Evolutionary conservation across 164 flowering plant species (phyloP).

Genomic region (Berberis vulgaris): DNA sequence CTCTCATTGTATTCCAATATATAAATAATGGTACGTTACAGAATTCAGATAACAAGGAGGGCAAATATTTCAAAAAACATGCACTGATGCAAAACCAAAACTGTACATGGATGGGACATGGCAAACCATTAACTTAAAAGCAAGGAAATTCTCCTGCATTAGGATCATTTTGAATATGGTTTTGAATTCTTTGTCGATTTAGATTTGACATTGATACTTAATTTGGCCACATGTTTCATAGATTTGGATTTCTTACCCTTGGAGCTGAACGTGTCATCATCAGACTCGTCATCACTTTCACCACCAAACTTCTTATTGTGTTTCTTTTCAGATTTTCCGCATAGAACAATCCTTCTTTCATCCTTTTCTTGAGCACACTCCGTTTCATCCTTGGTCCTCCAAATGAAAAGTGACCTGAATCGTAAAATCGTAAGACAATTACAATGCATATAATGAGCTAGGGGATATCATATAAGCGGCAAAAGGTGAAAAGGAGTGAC

Average conservation of each 20-base stretch:
- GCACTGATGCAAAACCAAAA: background rate
- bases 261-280: constrained; percentile 23
- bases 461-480: background rate
- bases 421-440: too few species aligned
- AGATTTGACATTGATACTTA: constrained; percentile 11
- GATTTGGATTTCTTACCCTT: constrained; percentile 44
- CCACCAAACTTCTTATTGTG: constrained; percentile 27
- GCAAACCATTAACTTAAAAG: background rate
- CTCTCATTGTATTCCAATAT: too few species aligned
- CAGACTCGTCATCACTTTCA: constrained; percentile 53
- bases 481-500: background rate
- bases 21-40: too few species aligned
- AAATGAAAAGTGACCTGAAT: constrained; percentile 72
- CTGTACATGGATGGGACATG: background rate
- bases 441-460: background rate
- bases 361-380: constrained; percentile 32
- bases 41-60: too few species aligned
- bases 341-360: constrained; percentile 38
- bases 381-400: constrained; percentile 57
- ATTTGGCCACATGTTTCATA: constrained; percentile 23
- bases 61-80: too few species aligned
- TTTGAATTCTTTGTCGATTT: constrained; percentile 3
- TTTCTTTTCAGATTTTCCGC: constrained; percentile 42
- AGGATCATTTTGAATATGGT: background rate
- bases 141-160: background rate